Evolutionary conservation across 257 asterid genomes (phyloP).

Genomic region (Nyctanthes arbortristis): DNA sequence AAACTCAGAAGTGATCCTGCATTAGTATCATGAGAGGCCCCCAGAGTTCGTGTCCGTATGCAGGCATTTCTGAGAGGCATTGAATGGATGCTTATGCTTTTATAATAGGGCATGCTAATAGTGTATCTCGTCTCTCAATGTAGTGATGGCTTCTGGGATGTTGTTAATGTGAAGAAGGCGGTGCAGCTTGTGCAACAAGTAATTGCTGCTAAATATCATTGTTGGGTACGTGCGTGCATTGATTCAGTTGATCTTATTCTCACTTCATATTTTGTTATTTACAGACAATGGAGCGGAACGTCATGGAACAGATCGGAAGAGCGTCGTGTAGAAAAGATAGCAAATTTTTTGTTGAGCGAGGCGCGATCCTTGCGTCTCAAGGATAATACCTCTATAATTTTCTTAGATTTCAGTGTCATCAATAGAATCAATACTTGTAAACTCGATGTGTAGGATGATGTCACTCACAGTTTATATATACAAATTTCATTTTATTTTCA

Average conservation of each 20-base stretch:
- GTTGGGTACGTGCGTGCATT: neutral
- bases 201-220: neutral
- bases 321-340: slow-evolving; percentile 64
- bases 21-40: neutral
- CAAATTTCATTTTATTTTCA: slow-evolving; percentile 18
- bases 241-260: neutral
- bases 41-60: neutral
- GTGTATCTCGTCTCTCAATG: slow-evolving; percentile 20
- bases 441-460: slow-evolving; percentile 35
- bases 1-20: neutral
- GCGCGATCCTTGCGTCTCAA: slow-evolving; percentile 80
- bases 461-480: slow-evolving; percentile 15
- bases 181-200: slow-evolving; percentile 83
- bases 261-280: neutral
- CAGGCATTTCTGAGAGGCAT: neutral
- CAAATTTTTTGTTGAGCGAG: slow-evolving; percentile 69
- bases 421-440: slow-evolving; percentile 43
- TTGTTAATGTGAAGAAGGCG: slow-evolving; percentile 71
- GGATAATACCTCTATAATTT: slow-evolving; percentile 86
- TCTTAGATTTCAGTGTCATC: slow-evolving; percentile 59
- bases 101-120: neutral
- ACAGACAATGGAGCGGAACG: slow-evolving; percentile 60
- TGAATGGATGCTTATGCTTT: neutral
- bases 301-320: slow-evolving; percentile 37
- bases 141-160: slow-evolving; percentile 99